Conservation (phyloP, 2,329 filamentous ascomycete genomes). For the Tolypocladium pustulatum region DNA sequence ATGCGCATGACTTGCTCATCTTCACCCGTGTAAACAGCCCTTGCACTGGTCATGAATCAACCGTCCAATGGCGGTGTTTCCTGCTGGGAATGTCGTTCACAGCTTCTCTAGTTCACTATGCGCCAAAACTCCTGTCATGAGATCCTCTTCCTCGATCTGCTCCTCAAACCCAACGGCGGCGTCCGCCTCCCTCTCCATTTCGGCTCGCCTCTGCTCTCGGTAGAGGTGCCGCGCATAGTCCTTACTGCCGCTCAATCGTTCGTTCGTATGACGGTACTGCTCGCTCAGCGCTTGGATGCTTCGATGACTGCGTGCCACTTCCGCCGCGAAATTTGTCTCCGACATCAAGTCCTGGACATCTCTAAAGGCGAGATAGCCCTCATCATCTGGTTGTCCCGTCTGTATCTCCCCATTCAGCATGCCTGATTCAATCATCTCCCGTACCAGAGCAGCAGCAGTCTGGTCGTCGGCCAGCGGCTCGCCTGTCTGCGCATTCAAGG, state of each 20-base stretch:
- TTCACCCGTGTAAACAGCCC: neutral
- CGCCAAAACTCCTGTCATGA: constrained; percentile 39
- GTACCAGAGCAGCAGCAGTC: constrained; percentile 35
- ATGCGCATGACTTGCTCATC: neutral
- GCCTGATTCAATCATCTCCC: constrained; percentile 43
- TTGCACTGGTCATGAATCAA: neutral
- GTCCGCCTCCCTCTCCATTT: constrained; percentile 29
- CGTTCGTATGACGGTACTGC: constrained; percentile 40
- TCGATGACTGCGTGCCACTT: constrained; percentile 29
- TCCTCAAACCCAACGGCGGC: constrained; percentile 30
- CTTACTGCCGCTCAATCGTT: constrained; percentile 42
- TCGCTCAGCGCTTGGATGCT: constrained; percentile 34
- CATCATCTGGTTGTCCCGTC: constrained; percentile 27
- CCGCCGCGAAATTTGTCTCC: constrained; percentile 38
- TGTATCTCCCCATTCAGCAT: constrained; percentile 44
- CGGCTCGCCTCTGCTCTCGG: constrained; percentile 33
- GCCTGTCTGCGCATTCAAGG: constrained; percentile 44
- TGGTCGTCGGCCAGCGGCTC: constrained; percentile 27
- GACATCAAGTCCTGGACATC: constrained; percentile 29
- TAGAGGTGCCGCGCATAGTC: constrained; percentile 42
- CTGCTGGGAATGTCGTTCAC: neutral
- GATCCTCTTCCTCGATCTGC: constrained; percentile 48
- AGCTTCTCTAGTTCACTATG: neutral
- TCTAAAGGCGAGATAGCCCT: constrained; percentile 41
- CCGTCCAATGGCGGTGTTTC: neutral